Evolutionary conservation across 768 basidiomycete species (phyloP), one percentile per base, ranked within the genome.

Genomic region (Mycena galopus): DNA sequence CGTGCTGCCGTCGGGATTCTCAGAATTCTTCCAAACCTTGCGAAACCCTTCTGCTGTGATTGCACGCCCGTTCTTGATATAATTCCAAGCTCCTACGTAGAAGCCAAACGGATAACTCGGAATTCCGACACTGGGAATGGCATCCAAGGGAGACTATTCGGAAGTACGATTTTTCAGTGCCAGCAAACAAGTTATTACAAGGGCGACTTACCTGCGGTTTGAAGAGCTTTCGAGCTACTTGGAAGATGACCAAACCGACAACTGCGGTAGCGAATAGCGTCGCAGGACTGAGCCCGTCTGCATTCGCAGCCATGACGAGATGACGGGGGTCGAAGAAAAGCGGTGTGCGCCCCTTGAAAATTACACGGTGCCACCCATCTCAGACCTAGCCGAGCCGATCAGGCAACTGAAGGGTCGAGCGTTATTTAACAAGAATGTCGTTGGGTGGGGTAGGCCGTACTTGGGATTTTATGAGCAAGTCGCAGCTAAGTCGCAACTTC

Each of bases 41-140:
- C 27, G 66, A 67, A 51, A 68, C 5, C 71, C 71, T 53, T 72
- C 66, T 42, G 67, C 42, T 4, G 71, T 67, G 39, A 73, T 50
- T 14, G 37, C 57, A 9, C 68, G 72, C 4, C 57, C 67, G 21
- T 73, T 56, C 14, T 69, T 62, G 51, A 73, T 56, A 25, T 61
- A 69, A 8, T 66, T 65, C 57, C 59, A 73, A 1, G 72, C 57
- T 7, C 72, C 72, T 0, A 65, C 32, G 29, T 69, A 73, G 27
- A 73, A 73, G 14, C 72, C 67, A n/a, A 73, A 65, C 2, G 67
- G 72, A 29, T 53, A 39, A 7, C 42, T 29, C 16, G 72, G 72
- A 21, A 69, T 33, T 27, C 72, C 63, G n/a, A 69, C 67, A 23
- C 64, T 73, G 3, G 72, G 72, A 25, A 73, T 73, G 11, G 57